Conservation (phyloP, 2,329 filamentous ascomycete species). For the Monosporascus cannonballus region DNA sequence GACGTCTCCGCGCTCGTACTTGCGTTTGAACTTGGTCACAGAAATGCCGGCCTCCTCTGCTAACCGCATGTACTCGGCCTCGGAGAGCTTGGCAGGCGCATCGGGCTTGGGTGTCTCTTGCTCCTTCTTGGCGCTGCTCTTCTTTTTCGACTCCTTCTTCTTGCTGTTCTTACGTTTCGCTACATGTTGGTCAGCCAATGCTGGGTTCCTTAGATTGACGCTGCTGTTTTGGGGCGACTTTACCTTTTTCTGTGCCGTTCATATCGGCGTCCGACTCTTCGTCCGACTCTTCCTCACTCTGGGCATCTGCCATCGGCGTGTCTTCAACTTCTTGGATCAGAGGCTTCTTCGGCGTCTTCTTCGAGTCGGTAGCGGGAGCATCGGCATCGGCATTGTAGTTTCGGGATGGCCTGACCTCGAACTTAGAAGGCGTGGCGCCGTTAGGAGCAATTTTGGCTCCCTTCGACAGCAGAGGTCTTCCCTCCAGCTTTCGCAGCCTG, state of each 20-base stretch:
- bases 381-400: conserved; percentile 96
- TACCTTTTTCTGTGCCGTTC: conserved; percentile 27
- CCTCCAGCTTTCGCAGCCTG: conserved; percentile 72
- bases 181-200: conserved; percentile 21
- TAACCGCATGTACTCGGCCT: conserved; percentile 50
- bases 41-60: conserved; percentile 64
- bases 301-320: conserved; percentile 34
- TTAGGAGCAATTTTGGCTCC: conserved; percentile 70
- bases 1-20: conserved; percentile 71
- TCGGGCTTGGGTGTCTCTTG: conserved; percentile 26
- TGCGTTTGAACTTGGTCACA: conserved; percentile 71
- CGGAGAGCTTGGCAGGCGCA: conserved; percentile 38
- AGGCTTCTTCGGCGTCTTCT: conserved; percentile 32
- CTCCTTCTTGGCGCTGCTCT: conserved; percentile 35
- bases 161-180: conserved; percentile 32
- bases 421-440: conserved; percentile 66
- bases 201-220: conserved; percentile 14
- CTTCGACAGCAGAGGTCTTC: conserved; percentile 77
- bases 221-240: conserved; percentile 20
- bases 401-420: conserved; percentile 84
- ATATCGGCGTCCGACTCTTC: conserved; percentile 31
- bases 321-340: conserved; percentile 31
- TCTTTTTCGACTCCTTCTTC: conserved; percentile 29
- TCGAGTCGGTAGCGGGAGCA: conserved; percentile 53
- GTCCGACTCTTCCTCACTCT: conserved; percentile 38